Conservation (phyloP, 371 early-diverging fungal species). For the Lichtheimia hyalospora region DNA sequence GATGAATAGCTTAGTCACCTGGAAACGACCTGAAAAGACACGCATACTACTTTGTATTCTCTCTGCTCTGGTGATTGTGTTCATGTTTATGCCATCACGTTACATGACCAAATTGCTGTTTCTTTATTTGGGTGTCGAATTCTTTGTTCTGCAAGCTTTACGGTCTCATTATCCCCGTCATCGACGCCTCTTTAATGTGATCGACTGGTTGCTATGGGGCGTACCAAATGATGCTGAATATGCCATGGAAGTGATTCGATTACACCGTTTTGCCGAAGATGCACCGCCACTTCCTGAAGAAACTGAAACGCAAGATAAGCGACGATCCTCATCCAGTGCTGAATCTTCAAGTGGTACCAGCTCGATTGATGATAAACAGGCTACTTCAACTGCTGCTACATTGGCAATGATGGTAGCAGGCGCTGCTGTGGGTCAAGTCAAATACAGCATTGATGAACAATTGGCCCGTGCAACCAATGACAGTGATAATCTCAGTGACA, state of each 20-base stretch:
- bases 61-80: constrained; percentile 4
- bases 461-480: constrained; percentile 6
- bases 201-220: constrained; percentile 44
- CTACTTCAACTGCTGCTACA: constrained; percentile 19
- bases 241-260: constrained; percentile 42
- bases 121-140: constrained; percentile 38
- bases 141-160: constrained; percentile 40
- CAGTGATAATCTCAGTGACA: background rate
- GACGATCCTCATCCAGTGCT: background rate
- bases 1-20: constrained; percentile 28
- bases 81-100: constrained; percentile 19
- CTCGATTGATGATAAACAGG: background rate
- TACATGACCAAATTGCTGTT: constrained; percentile 24
- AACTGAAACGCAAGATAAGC: background rate
- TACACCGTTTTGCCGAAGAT: constrained; percentile 13
- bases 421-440: constrained; percentile 25
- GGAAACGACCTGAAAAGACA: constrained; percentile 43
- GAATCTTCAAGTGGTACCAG: background rate
- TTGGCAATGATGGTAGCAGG: constrained; percentile 31
- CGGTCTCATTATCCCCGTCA: constrained; percentile 46
- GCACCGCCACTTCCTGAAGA: background rate
- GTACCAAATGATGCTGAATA: constrained; percentile 49
- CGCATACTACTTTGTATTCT: constrained; percentile 20
- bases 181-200: constrained; percentile 42
- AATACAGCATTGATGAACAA: constrained; percentile 20